Conservation (phyloP, 1,284 basidiomycete genomes). For the Boletus subluridellus region DNA sequence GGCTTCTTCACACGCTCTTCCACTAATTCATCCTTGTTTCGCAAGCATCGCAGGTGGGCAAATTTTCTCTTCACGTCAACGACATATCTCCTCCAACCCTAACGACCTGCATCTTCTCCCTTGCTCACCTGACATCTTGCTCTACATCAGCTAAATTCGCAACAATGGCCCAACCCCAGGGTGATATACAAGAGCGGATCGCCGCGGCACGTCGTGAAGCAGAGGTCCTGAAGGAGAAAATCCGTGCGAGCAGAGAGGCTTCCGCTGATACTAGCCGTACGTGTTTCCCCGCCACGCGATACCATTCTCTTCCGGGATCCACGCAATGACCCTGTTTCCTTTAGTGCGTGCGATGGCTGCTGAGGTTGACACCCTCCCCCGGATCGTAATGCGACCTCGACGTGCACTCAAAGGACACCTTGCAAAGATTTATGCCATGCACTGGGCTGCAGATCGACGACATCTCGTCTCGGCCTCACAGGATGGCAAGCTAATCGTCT, state of each 20-base stretch:
- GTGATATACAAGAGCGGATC: constrained; percentile 92
- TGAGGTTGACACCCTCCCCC: constrained; percentile 91
- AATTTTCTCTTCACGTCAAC: constrained; percentile 24
- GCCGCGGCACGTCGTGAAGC: constrained; percentile 95
- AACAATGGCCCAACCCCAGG: constrained; percentile 72
- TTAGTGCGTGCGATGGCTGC: constrained; percentile 93
- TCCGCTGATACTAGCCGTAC: constrained; percentile 93
- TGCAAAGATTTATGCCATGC: constrained; percentile 99
- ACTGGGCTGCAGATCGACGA: constrained; percentile 95
- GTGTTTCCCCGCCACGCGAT: constrained; percentile 37
- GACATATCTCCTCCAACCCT: constrained; percentile 2
- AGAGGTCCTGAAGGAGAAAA: constrained; percentile 96
- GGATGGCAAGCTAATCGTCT: constrained; percentile 98
- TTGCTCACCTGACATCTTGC: background rate
- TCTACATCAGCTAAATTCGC: constrained; percentile 6
- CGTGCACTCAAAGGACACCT: constrained; percentile 95
- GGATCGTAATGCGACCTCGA: constrained; percentile 93
- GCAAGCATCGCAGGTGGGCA: constrained; percentile 28
- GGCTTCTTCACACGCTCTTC: constrained; percentile 28
- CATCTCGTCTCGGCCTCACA: constrained; percentile 99
- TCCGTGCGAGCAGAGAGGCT: constrained; percentile 89
- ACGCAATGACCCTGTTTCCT: constrained; percentile 20
- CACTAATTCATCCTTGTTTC: constrained; percentile 27
- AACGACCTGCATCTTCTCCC: background rate
- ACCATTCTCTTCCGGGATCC: background rate